Evolutionary conservation across 495 filamentous ascomycete species (phyloP).

Genomic region (Pyrenopolyporus hunteri): DNA sequence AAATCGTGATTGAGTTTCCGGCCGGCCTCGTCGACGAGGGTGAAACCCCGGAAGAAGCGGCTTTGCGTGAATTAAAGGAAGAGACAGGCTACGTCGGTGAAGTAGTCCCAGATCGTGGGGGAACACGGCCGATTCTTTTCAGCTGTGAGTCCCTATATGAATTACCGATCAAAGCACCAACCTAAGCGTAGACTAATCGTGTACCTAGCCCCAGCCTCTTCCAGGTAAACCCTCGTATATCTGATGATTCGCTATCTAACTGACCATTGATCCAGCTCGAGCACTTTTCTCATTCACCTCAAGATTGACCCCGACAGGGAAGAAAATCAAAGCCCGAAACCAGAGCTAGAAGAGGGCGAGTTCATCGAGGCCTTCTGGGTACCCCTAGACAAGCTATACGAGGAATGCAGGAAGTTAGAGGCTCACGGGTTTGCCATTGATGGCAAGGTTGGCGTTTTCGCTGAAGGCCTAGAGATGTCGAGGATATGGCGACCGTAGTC

Average conservation of each 20-base stretch:
- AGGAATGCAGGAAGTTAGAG: slow-evolving; percentile 63
- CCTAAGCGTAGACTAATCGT: slow-evolving; percentile 2
- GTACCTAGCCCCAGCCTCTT: slow-evolving; percentile 44
- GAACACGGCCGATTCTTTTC: slow-evolving; percentile 69
- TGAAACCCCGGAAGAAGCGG: slow-evolving; percentile 73
- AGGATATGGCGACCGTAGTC: slow-evolving; percentile 62
- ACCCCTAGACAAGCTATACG: slow-evolving; percentile 63
- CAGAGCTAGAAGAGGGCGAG: slow-evolving; percentile 74
- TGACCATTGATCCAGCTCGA: slow-evolving; percentile 66
- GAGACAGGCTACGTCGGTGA: slow-evolving; percentile 82
- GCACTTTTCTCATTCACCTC: slow-evolving; percentile 71
- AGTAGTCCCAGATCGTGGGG: slow-evolving; percentile 40
- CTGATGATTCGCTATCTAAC: slow-evolving; percentile 20
- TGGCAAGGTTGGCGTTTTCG: slow-evolving; percentile 73
- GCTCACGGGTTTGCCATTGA: slow-evolving; percentile 72
- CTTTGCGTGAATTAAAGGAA: slow-evolving; percentile 76
- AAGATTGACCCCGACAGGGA: slow-evolving; percentile 66
- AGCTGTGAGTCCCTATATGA: slow-evolving; percentile 60
- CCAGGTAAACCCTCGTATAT: slow-evolving; percentile 29
- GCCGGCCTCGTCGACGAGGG: slow-evolving; percentile 75
- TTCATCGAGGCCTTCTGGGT: slow-evolving; percentile 78
- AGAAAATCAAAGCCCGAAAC: slow-evolving; percentile 63
- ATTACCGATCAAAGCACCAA: too few relatives aligned
- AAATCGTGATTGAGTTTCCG: slow-evolving; percentile 73
- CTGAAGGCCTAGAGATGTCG: slow-evolving; percentile 73